These are phyloP conservation scores for Hylodesmum podocarpum DNA, from an alignment of 306 rosid genomes.

Conservation along the genomic window DNA sequence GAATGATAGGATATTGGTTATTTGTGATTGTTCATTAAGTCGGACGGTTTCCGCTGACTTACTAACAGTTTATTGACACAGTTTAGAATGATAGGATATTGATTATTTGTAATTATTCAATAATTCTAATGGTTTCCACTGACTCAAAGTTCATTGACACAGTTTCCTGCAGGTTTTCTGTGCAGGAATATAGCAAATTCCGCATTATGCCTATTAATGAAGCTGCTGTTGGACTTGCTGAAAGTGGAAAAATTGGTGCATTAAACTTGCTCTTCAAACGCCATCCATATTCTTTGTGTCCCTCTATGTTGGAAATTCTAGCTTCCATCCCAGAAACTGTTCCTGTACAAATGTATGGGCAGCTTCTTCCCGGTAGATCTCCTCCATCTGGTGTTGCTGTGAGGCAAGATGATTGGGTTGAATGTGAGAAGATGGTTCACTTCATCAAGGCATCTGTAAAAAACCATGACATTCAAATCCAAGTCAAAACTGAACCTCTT, in stretches of 20 bases:
- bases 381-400: constrained; percentile 74
- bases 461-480: constrained; percentile 51
- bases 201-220: constrained; percentile 77
- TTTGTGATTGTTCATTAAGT: constrained; percentile 23
- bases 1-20: constrained; percentile 3
- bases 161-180: constrained; percentile 90
- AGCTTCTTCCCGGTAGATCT: constrained; percentile 92
- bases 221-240: constrained; percentile 76
- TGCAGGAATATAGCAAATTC: constrained; percentile 87
- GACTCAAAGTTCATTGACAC: constrained; percentile 64
- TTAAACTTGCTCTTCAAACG: constrained; percentile 87
- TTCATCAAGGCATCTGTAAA: constrained; percentile 51
- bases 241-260: constrained; percentile 95
- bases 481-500: constrained; percentile 81
- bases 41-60: constrained; percentile 57
- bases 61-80: constrained; percentile 63
- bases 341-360: constrained; percentile 82
- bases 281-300: constrained; percentile 82
- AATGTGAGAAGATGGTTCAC: constrained; percentile 74
- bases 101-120: constrained; percentile 4
- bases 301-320: constrained; percentile 71
- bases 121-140: constrained; percentile 55
- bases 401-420: constrained; percentile 99
- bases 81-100: constrained; percentile 14
- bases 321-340: constrained; percentile 93